Base-by-base conservation (phyloP, 2,329 filamentous ascomycete species). In the Cordyceps tenuipes region DNA sequence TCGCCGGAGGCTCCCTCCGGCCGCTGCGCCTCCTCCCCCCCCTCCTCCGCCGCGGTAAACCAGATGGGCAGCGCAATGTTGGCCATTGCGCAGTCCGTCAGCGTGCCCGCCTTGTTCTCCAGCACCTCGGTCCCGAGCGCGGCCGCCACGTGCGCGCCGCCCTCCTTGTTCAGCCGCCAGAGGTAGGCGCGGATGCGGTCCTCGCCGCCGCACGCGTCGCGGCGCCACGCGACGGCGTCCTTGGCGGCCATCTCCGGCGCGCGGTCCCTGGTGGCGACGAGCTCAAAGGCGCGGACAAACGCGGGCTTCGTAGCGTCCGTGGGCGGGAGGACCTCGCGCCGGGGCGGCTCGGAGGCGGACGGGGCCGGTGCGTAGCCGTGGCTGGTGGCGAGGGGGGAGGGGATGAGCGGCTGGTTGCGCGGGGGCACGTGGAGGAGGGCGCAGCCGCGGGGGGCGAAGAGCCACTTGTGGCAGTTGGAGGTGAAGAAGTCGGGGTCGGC, bases 391-490 rank as follows among this genome's bases (percentile, higher is more conserved):
- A 95, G 71, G 0, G 90, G 87, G 2, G 86, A 86, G 15, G 85
- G 82, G 47, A 97, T 84, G 48, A 95, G 72, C 53, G 78, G 75
- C 71, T 97, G 93, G 71, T 95, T 91, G 23, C 87, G 81, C 19
- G 78, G 62, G 0, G 91, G 89, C 1, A 94, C 89, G 72, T 95
- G 88, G 64, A 97, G 83, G 4, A 94, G 77, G 3, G 91, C 91
- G 69, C 88, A 91, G 17, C 87, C 88, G 36, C 92, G 85, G 0
- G 93, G 71, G 0, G 84, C 83, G 68, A 84, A 86, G 8, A 97
- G 83, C 93, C 93, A 97, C 77, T 96, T 96, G 76, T 96, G 90
- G 66, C 86, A 90, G 71, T 97, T 97, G 59, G 81, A 87, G 15
- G 93, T 82, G 68, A 95, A 90, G 75, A 96, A 97, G 72, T 97